Evolutionary conservation across 2,329 filamentous ascomycete genomes (phyloP).

Genomic region (Fusarium agapanthi): DNA sequence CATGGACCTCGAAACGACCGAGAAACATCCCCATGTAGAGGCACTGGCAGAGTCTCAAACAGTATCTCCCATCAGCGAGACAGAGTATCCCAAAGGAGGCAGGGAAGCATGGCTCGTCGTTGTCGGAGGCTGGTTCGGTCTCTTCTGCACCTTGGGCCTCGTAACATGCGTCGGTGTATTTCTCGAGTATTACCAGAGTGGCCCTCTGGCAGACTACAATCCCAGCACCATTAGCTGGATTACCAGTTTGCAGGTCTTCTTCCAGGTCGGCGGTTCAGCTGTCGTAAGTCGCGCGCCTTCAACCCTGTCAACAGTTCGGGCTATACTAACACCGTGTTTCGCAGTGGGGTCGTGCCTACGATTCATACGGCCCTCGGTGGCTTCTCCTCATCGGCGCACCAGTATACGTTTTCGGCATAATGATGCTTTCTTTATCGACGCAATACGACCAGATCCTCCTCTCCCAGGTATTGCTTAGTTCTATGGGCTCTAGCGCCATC

Average conservation of each 20-base stretch:
- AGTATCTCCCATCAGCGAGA: rapidly evolving
- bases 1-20: rapidly evolving
- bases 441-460: neutral
- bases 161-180: neutral
- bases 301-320: rapidly evolving
- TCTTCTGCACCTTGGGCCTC: neutral
- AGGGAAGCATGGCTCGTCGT: neutral
- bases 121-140: neutral
- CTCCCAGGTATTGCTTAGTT: neutral
- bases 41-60: rapidly evolving
- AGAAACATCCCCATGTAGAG: neutral
- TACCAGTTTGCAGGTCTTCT: neutral
- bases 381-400: neutral
- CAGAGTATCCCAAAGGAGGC: neutral
- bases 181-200: neutral
- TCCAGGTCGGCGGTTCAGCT: neutral
- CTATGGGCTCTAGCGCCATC: neutral
- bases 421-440: neutral
- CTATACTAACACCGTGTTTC: rapidly evolving
- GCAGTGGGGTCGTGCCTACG: neutral
- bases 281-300: rapidly evolving
- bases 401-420: neutral
- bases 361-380: neutral
- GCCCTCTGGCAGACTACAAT: rapidly evolving
- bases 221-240: neutral